Percentiles rank a stretch among this genome's conserved stretches.
These are phyloP conservation scores for Rhizopus delemar DNA, from an alignment of 371 early-diverging fungal species.

Conservation along the genomic window DNA sequence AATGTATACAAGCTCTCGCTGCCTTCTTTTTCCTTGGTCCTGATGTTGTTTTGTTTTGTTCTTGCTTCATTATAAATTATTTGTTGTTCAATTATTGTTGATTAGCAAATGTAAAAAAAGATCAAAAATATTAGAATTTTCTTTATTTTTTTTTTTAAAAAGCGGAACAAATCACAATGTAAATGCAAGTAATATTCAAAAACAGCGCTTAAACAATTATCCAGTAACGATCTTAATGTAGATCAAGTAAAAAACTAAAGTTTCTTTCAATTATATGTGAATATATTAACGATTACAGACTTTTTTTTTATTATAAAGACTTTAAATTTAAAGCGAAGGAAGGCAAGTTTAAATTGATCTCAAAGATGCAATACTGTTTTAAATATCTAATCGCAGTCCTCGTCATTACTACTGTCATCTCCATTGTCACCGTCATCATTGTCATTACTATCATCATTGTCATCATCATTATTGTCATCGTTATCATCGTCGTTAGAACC, in stretches of 20 bases:
- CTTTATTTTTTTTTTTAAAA: neutral
- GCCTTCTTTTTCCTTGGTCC: conserved; percentile 34
- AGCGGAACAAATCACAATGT: neutral
- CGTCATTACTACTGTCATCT: neutral
- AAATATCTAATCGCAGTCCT: neutral
- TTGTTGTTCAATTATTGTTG: neutral
- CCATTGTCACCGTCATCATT: neutral
- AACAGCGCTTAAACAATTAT: no score
- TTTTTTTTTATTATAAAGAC: conserved; percentile 12
- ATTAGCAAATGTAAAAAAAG: neutral
- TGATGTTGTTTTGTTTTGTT: conserved; percentile 20
- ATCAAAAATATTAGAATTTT: neutral
- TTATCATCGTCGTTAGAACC: neutral
- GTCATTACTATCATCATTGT: neutral
- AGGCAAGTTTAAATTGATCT: neutral
- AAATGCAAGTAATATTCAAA: no score
- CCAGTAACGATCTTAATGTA: neutral
- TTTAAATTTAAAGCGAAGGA: conserved; percentile 5
- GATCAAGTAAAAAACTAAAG: neutral
- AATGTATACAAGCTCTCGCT: conserved; percentile 50
- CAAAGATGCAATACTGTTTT: neutral
- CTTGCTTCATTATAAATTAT: conserved; percentile 16
- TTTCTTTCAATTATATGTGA: neutral
- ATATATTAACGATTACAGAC: conserved; percentile 9
- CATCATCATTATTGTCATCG: neutral